Evolutionary conservation across 331 rosid species (phyloP), one percentile per base, ranked within the genome.

Genomic region (Erythrophleum ivorense): DNA sequence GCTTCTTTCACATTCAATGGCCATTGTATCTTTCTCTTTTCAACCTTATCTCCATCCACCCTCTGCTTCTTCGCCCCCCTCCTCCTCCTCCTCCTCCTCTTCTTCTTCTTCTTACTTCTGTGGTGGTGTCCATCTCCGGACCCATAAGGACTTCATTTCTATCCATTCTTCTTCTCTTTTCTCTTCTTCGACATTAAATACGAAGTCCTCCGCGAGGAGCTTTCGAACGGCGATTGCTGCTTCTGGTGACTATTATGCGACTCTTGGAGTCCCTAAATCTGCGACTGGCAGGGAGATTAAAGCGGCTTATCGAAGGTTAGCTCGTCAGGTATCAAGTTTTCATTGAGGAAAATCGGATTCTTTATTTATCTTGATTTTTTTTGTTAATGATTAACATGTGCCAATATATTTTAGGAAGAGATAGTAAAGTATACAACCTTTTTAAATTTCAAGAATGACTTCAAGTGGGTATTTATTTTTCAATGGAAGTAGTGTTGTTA

Each of bases 281-380:
- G 99, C 99, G 3, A 53, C 87, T 40, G 64, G 82, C 73, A 95
- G 91, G 88, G 99, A 95, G 79, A 95, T 95, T 79, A 95, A 95
- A 83, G 88, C 97, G 11, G 99, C 99, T 71, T 95, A 95, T 88
- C 93, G 99, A 75, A 91, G 78, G 78, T 88, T 95, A 85, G 98
- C 98, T 86, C 97, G 99, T 50, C 98, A 95, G 99, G 99, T 95
- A 93, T 80, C 75, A 59, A 34, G 31, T 69, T 84, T 79, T 65
- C 58, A 54, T 60, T 21, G 64, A 21, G 18, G 11, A 41, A 60
- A 46, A 36, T 66, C 9, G 12, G 11, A 12, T 73, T 84, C 62
- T 45, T 19, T 59, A 9, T 43, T 52, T 43, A 14, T 18, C 65
- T 45, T 71, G 3, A 9, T 41, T 13, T 40, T 40, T 11, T 41